Evolutionary conservation across 495 filamentous ascomycete genomes (phyloP).

Genomic region (Chaetomium tenue): DNA sequence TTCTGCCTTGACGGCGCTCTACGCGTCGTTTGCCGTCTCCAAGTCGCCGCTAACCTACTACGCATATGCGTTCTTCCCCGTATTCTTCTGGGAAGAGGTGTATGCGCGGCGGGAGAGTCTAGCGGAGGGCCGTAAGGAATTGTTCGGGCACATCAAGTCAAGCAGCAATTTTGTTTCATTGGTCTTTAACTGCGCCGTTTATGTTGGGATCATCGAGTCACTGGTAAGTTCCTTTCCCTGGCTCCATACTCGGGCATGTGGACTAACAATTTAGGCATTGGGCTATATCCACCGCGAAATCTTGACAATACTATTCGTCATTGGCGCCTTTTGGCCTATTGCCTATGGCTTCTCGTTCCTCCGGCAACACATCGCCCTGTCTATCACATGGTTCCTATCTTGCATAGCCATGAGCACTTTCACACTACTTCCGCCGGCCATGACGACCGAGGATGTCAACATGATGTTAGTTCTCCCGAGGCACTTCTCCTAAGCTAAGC

Average conservation of each 20-base stretch:
- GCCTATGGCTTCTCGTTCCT: slow-evolving; percentile 74
- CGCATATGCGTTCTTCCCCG: slow-evolving; percentile 85
- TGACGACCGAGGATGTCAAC: slow-evolving; percentile 74
- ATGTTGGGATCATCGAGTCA: slow-evolving; percentile 73
- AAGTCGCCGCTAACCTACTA: slow-evolving; percentile 84
- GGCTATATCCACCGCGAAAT: slow-evolving; percentile 92
- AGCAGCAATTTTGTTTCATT: slow-evolving; percentile 55
- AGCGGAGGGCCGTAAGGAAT: slow-evolving; percentile 59
- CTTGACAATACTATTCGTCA: slow-evolving; percentile 73
- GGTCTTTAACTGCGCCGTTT: slow-evolving; percentile 60
- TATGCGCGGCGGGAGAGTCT: slow-evolving; percentile 74
- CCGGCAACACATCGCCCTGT: slow-evolving; percentile 58
- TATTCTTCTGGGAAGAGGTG: slow-evolving; percentile 96
- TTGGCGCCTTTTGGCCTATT: slow-evolving; percentile 75
- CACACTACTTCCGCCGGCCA: slow-evolving; percentile 81
- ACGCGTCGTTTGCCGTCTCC: slow-evolving; percentile 74
- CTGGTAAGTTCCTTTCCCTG: slow-evolving; percentile 58
- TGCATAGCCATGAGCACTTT: slow-evolving; percentile 86
- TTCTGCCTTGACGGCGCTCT: slow-evolving; percentile 70
- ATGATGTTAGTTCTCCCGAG: slow-evolving; percentile 63
- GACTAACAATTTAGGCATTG: slow-evolving; percentile 46
- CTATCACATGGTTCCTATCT: slow-evolving; percentile 68
- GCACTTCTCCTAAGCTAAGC: slow-evolving; percentile 20
- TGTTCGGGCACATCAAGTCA: slow-evolving; percentile 67
- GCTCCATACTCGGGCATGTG: not conserved